A percentile compares a stretch with the other conserved stretches of the same genome.
phyloP scores from a whole-genome alignment of 2,329 filamentous ascomycete species.

The Graphiopsis chlorocephala region DNA sequence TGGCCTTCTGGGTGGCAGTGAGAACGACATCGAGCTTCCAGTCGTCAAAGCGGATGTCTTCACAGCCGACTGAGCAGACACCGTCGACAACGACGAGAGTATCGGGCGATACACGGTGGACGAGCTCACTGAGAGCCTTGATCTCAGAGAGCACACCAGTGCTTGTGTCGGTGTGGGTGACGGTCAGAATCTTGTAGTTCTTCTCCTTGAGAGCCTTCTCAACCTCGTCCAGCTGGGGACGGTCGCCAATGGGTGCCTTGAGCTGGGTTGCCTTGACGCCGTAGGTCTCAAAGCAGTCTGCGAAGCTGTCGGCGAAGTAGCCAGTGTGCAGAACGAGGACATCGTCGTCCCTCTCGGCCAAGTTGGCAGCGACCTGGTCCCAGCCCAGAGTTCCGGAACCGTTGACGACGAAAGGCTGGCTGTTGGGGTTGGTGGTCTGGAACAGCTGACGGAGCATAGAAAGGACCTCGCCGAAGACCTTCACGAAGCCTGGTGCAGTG shows the following conservation, averaged over 20 bases:
- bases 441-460: slow-evolving; percentile 88
- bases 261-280: slow-evolving; percentile 87
- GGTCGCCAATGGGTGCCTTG: slow-evolving; percentile 81
- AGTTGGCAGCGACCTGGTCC: slow-evolving; percentile 93
- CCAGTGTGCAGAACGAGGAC: slow-evolving; percentile 92
- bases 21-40: slow-evolving; percentile 92
- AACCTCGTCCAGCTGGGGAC: slow-evolving; percentile 81
- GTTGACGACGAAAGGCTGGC: slow-evolving; percentile 90
- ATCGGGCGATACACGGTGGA: slow-evolving; percentile 82
- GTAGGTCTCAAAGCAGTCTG: slow-evolving; percentile 87
- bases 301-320: slow-evolving; percentile 95
- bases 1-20: slow-evolving; percentile 94
- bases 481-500: slow-evolving; percentile 83
- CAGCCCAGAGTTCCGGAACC: slow-evolving; percentile 95
- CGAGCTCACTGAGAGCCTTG: slow-evolving; percentile 75
- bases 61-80: slow-evolving; percentile 93
- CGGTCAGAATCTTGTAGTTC: slow-evolving; percentile 89
- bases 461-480: slow-evolving; percentile 85
- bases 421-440: slow-evolving; percentile 75
- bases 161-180: slow-evolving; percentile 96
- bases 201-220: slow-evolving; percentile 86
- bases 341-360: slow-evolving; percentile 84
- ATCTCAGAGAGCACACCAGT: slow-evolving; percentile 94
- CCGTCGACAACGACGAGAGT: slow-evolving; percentile 92
- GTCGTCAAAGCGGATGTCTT: slow-evolving; percentile 93